Evolutionary conservation across 2,329 filamentous ascomycete species (phyloP).

Genomic region (Mariannaea elegans): DNA sequence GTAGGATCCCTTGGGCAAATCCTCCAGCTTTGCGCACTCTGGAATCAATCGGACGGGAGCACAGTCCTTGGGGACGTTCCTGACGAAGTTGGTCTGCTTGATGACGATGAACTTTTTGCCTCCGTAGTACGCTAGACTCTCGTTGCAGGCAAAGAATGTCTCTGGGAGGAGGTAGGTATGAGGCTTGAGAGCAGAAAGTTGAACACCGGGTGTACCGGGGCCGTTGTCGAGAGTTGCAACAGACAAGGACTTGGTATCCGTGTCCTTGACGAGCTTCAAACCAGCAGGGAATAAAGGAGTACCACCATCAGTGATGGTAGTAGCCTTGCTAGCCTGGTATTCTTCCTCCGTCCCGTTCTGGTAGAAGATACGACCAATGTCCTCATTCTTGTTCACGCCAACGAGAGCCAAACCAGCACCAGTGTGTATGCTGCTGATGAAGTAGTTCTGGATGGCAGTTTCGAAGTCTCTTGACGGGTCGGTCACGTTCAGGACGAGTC

Average conservation of each 20-base stretch:
- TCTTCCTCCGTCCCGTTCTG: conserved; percentile 56
- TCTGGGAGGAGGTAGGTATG: conserved; percentile 46
- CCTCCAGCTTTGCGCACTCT: conserved; percentile 51
- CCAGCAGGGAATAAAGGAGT: conserved; percentile 50
- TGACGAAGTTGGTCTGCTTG: conserved; percentile 46
- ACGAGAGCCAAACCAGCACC: conserved; percentile 53
- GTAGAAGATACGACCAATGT: conserved; percentile 53
- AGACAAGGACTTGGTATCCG: conserved; percentile 45
- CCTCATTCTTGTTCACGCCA: conserved; percentile 42
- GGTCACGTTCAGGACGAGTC: conserved; percentile 56
- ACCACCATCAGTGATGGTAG: conserved; percentile 52
- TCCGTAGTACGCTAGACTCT: conserved; percentile 52
- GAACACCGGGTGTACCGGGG: conserved; percentile 47
- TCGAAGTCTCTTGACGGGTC: conserved; percentile 50
- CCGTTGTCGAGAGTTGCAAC: conserved; percentile 44
- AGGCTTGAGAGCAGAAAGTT: conserved; percentile 38
- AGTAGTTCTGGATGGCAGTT: conserved; percentile 51
- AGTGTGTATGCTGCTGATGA: conserved; percentile 52
- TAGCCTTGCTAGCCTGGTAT: conserved; percentile 41
- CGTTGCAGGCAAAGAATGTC: conserved; percentile 54
- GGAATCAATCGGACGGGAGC: conserved; percentile 54
- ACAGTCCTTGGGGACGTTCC: conserved; percentile 47
- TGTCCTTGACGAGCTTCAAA: conserved; percentile 42
- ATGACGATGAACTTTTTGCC: conserved; percentile 48
- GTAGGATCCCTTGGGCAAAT: conserved; percentile 46